Evolutionary conservation across 495 filamentous ascomycete species (phyloP).

Genomic region (Rostrohypoxylon terebratum): DNA sequence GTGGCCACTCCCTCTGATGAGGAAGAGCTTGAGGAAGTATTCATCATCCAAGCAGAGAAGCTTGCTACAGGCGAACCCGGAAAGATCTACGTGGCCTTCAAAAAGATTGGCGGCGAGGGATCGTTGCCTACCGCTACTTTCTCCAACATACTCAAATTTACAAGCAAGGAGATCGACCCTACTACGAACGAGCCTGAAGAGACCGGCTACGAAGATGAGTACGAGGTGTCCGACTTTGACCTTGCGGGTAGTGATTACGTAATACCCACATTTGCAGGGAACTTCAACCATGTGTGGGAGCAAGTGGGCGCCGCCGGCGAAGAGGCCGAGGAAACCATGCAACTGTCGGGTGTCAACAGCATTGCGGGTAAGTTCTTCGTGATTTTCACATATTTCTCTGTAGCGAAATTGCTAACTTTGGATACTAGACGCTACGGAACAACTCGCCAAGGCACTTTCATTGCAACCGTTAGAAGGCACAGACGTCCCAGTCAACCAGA

Average conservation of each 20-base stretch:
- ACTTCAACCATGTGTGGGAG: constrained; percentile 98
- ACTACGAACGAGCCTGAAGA: constrained; percentile 94
- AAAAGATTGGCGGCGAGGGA: constrained; percentile 77
- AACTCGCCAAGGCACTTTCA: constrained; percentile 85
- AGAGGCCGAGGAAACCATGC: constrained; percentile 90
- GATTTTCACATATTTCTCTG: constrained; percentile 24
- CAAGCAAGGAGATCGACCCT: constrained; percentile 96
- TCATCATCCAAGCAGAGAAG: constrained; percentile 89
- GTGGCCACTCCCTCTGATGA: constrained; percentile 86
- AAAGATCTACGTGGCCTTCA: constrained; percentile 95
- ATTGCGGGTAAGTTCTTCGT: constrained; percentile 85
- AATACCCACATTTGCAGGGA: constrained; percentile 90
- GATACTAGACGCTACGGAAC: constrained; percentile 88
- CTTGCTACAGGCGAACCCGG: constrained; percentile 85
- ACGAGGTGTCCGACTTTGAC: constrained; percentile 95
- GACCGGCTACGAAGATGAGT: constrained; percentile 94
- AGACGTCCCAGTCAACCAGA: constrained; percentile 85
- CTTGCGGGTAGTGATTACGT: constrained; percentile 93
- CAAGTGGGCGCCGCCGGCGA: constrained; percentile 89
- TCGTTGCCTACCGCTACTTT: constrained; percentile 81
- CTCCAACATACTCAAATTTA: constrained; percentile 95
- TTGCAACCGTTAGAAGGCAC: constrained; percentile 94
- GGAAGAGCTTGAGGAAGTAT: constrained; percentile 86
- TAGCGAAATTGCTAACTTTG: constrained; percentile 53
- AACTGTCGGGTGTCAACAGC: constrained; percentile 88